Conservation (phyloP, 2,329 filamentous ascomycete genomes). For the Diaporthe citriasiana region DNA sequence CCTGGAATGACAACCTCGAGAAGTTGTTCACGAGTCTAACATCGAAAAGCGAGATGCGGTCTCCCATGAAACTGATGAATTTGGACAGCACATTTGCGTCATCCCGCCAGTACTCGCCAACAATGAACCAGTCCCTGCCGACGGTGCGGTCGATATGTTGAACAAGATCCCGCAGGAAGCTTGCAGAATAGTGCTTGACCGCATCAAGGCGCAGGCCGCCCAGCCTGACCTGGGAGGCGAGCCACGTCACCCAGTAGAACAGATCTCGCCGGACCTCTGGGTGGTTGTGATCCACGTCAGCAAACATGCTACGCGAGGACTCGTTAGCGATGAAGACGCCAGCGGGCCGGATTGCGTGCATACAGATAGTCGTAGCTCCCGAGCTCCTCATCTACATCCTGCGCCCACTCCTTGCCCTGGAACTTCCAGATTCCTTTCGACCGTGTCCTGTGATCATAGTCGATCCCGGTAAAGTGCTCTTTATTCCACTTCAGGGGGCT, state of each 20-base stretch:
- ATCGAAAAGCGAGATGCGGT: slow-evolving; percentile 73
- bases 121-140: slow-evolving; percentile 71
- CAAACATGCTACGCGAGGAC: slow-evolving; percentile 50
- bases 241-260: slow-evolving; percentile 52
- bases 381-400: slow-evolving; percentile 67
- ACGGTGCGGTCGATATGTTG: slow-evolving; percentile 46
- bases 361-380: slow-evolving; percentile 71
- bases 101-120: slow-evolving; percentile 79
- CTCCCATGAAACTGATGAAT: slow-evolving; percentile 70
- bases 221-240: slow-evolving; percentile 49
- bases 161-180: slow-evolving; percentile 51
- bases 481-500: slow-evolving; percentile 75
- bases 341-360: slow-evolving; percentile 1
- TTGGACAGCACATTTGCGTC: slow-evolving; percentile 67
- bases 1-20: slow-evolving; percentile 67
- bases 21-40: slow-evolving; percentile 77
- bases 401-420: slow-evolving; percentile 73
- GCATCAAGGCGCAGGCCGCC: slow-evolving; percentile 54
- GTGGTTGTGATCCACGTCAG: slow-evolving; percentile 52
- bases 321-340: neutral
- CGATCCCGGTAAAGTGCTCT: slow-evolving; percentile 77
- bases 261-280: slow-evolving; percentile 51
- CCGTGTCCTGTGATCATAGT: slow-evolving; percentile 70
- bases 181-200: slow-evolving; percentile 53
- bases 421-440: slow-evolving; percentile 77